Conservation (phyloP, 139 green algal species). For the Pleodorina starrii region DNA sequence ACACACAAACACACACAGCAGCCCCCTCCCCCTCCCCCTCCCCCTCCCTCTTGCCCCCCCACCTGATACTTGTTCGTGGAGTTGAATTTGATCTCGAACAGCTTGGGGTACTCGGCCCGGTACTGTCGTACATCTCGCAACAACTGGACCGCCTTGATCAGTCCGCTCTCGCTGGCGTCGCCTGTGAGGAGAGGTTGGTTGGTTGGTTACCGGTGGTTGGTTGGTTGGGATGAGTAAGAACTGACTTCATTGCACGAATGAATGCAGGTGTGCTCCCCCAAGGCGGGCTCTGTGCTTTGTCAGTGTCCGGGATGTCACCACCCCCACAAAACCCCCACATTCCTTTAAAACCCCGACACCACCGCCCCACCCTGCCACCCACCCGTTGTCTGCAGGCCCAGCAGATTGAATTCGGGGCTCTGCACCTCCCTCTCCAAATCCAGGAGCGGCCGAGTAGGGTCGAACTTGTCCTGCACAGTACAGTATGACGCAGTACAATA, state of each 20-base stretch:
- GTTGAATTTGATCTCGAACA: constrained; percentile 95
- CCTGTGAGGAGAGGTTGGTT: constrained; percentile 50
- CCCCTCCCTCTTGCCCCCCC: constrained; percentile 8
- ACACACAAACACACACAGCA: no score
- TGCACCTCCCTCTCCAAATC: constrained; percentile 62
- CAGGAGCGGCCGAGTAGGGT: constrained; percentile 53
- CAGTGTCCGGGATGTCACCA: no score
- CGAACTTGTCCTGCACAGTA: constrained; percentile 52
- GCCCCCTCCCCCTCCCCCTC: neutral
- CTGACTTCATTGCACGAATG: no score
- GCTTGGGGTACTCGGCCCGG: constrained; percentile 72
- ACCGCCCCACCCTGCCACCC: neutral
- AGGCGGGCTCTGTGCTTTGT: no score
- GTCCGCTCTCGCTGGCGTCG: constrained; percentile 83
- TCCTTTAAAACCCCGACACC: no score
- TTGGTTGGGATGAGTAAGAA: no score
- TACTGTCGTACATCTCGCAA: constrained; percentile 67
- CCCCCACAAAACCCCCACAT: no score
- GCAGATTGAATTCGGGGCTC: constrained; percentile 82
- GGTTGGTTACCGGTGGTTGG: neutral
- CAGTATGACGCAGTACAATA: neutral
- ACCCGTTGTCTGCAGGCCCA: constrained; percentile 60
- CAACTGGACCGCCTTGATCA: constrained; percentile 83
- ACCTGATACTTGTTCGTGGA: constrained; percentile 92
- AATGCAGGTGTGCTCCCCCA: no score